Conservation (phyloP, 2,329 filamentous ascomycete species). For the Phaeosphaeria sp. region DNA sequence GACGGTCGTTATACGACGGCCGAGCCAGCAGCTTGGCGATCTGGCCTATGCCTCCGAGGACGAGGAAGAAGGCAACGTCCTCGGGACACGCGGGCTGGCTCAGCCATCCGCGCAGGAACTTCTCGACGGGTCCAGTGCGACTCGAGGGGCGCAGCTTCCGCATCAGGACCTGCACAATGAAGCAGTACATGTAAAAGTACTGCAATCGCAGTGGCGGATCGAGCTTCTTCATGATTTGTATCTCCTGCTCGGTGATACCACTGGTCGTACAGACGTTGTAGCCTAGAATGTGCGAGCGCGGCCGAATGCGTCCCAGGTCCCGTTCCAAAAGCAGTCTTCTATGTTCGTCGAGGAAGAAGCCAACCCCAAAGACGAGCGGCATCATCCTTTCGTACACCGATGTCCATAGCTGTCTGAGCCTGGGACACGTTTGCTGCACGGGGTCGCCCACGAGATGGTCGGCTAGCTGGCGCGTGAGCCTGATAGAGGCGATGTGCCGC, state of each 20-base stretch:
- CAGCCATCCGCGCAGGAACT: constrained; percentile 41
- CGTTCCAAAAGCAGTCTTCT: constrained; percentile 38
- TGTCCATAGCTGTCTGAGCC: constrained; percentile 42
- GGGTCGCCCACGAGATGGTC: constrained; percentile 41
- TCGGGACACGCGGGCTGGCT: constrained; percentile 42
- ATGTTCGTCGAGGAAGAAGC: constrained; percentile 47
- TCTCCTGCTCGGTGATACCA: constrained; percentile 35
- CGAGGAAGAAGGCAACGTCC: constrained; percentile 45
- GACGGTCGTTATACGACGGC: constrained; percentile 39
- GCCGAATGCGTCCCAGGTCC: constrained; percentile 43
- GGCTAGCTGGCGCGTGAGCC: constrained; percentile 43
- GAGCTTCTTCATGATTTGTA: constrained; percentile 37
- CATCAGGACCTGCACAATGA: constrained; percentile 43
- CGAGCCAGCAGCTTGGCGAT: constrained; percentile 44
- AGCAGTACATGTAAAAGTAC: constrained; percentile 48
- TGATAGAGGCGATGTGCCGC: constrained; percentile 44
- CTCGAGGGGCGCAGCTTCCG: constrained; percentile 40
- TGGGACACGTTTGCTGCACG: constrained; percentile 30
- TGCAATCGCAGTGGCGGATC: constrained; percentile 43
- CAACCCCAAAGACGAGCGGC: constrained; percentile 46
- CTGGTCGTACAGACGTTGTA: constrained; percentile 44
- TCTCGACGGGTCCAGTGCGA: constrained; percentile 37
- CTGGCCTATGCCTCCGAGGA: constrained; percentile 44
- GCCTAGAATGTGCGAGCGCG: constrained; percentile 40
- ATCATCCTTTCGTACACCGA: constrained; percentile 47